Evolutionary conservation across 257 asterid genomes (phyloP), one percentile per base, ranked within the genome.

Genomic region (Ajuga chamaepitys): DNA sequence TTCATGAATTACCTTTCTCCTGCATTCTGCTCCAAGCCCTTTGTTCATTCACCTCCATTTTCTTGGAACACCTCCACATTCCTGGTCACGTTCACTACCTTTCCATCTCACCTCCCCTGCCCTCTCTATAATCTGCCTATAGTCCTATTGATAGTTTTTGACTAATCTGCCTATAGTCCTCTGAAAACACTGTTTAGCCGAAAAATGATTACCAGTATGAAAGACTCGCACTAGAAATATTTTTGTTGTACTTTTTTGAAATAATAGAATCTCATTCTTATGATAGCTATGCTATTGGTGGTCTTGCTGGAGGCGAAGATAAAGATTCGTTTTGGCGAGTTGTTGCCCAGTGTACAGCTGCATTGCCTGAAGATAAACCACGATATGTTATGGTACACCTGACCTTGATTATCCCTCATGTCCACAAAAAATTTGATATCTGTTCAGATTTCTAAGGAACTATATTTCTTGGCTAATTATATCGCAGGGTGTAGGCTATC

Each of bases 251-350:
- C 21, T 42, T 64, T 50, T 58, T 61, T 64, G 65, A 68, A 81
- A 64, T 78, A 73, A 74, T 79, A 42, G 38, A 64, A 56, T 83
- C 4, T 78, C 71, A 53, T 68, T 83, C 74, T 67, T 75, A 80
- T 75, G 78, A 73, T 88, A 93, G 97, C 86, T 93, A 93, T 79
- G 99, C 99, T 68, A 93, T 93, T 88, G 99, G 99, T 76, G 99
- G 99, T 76, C 99, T 93, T 83, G 92, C 97, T 75, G 99, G 99
- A 67, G 99, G 99, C n/a, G 97, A 93, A 83, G 97, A 90, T 75
- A 93, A 93, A 81, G 99, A 93, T 77, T 93, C 99, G 11, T 93
- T 93, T 75, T 93, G 99, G 99, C 88, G 99, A 38, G 96, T 93
- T 68, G 97, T 93, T 80, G 99, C 99, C 30, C 99, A 93, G 80